Conservation (phyloP, 345 rosid species). For the Populus ilicifolia region DNA sequence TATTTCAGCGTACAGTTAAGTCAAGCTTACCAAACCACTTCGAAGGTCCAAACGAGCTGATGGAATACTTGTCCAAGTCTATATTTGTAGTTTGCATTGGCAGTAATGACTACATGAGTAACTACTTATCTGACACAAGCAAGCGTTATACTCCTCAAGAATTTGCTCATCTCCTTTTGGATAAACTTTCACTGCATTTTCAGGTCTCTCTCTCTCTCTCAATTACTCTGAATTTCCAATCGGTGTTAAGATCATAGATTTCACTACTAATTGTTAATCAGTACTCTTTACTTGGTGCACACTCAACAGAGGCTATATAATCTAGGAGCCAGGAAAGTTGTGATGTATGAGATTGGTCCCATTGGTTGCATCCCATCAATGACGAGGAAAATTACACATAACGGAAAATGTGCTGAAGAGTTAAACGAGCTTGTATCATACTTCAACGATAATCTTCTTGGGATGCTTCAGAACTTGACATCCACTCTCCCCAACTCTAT, state of each 20-base stretch:
- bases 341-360: slow-evolving; percentile 43
- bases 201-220: slow-evolving; percentile 10
- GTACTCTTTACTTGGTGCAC: neutral
- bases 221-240: too few relatives aligned
- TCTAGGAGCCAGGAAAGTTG: slow-evolving; percentile 40
- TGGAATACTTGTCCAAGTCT: slow-evolving; percentile 33
- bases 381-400: slow-evolving; percentile 16
- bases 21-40: slow-evolving; percentile 17
- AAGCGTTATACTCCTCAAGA: slow-evolving; percentile 12
- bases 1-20: slow-evolving; percentile 22
- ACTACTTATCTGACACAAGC: slow-evolving; percentile 15
- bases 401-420: slow-evolving; percentile 32
- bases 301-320: slow-evolving; percentile 26
- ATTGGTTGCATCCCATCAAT: slow-evolving; percentile 45
- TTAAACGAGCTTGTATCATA: slow-evolving; percentile 21
- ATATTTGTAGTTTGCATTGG: slow-evolving; percentile 31
- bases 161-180: slow-evolving; percentile 29
- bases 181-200: slow-evolving; percentile 22
- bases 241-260: too few relatives aligned
- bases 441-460: slow-evolving; percentile 32
- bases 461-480: slow-evolving; percentile 28
- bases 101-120: slow-evolving; percentile 40
- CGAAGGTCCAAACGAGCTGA: slow-evolving; percentile 2
- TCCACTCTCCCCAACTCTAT: slow-evolving; percentile 21
- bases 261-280: too few relatives aligned